phyloP scores from a whole-genome alignment of 768 basidiomycete genomes.

The Tubosaeta brunneosetosa region DNA sequence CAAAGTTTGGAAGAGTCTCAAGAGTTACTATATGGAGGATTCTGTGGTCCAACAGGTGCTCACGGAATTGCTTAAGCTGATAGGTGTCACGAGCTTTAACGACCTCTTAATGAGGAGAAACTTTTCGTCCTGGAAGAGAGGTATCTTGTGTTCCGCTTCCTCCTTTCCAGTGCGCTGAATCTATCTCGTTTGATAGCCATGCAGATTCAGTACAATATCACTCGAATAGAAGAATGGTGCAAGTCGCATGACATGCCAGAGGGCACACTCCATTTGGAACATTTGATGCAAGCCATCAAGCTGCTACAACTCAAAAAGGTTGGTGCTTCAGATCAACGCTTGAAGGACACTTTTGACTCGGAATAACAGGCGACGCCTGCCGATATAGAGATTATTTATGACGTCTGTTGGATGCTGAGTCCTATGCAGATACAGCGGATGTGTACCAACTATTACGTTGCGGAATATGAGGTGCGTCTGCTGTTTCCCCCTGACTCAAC shows the following conservation, averaged over 20 bases:
- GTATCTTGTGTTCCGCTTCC: constrained; percentile 40
- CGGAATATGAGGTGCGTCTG: constrained; percentile 86
- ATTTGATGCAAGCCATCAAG: constrained; percentile 99
- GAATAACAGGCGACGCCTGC: constrained; percentile 72
- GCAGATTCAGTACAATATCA: constrained; percentile 99
- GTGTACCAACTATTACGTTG: constrained; percentile 98
- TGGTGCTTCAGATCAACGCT: constrained; percentile 7
- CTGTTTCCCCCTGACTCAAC: neutral
- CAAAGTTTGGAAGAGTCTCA: constrained; percentile 97
- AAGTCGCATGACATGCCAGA: constrained; percentile 99
- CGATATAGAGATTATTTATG: constrained; percentile 98
- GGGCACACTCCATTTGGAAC: constrained; percentile 93
- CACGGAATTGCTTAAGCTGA: constrained; percentile 90
- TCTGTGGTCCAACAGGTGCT: constrained; percentile 93
- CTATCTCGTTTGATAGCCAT: constrained; percentile 57
- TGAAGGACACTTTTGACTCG: constrained; percentile 7
- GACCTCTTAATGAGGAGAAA: constrained; percentile 97
- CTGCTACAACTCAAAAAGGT: constrained; percentile 97
- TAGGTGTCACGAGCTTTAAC: constrained; percentile 97
- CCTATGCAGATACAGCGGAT: constrained; percentile 99
- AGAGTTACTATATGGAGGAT: constrained; percentile 98
- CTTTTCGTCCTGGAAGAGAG: constrained; percentile 99
- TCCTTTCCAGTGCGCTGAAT: neutral
- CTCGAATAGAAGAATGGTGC: constrained; percentile 97
- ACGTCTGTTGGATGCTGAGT: constrained; percentile 99